A percentile compares a stretch with the other conserved stretches of the same genome.
These are phyloP conservation scores for Fusarium burgessii DNA, from an alignment of 2,329 filamentous ascomycete genomes.

Conservation along the genomic window DNA sequence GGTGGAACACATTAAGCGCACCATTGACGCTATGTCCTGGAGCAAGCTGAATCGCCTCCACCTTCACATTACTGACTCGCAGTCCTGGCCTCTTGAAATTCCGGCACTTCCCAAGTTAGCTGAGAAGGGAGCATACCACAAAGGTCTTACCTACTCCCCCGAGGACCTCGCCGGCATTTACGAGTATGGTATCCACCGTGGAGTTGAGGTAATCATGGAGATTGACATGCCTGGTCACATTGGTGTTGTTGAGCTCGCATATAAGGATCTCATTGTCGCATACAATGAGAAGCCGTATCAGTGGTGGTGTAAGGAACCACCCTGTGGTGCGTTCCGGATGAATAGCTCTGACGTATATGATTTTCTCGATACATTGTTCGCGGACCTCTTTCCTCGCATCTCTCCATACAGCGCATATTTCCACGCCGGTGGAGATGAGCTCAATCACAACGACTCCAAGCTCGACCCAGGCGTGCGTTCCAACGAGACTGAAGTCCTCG, in stretches of 20 bases:
- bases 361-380: constrained; percentile 79
- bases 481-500: constrained; percentile 72
- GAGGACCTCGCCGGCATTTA: constrained; percentile 75
- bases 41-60: constrained; percentile 88
- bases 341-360: constrained; percentile 76
- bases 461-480: constrained; percentile 79
- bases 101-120: constrained; percentile 77
- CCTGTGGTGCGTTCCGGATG: constrained; percentile 79
- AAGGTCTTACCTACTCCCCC: constrained; percentile 74
- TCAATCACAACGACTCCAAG: constrained; percentile 74
- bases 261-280: constrained; percentile 66
- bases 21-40: constrained; percentile 80
- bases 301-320: constrained; percentile 71
- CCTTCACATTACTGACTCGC: constrained; percentile 83
- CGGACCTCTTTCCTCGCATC: constrained; percentile 81
- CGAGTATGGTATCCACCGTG: constrained; percentile 73
- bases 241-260: constrained; percentile 64
- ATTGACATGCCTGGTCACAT: constrained; percentile 72
- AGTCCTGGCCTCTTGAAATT: constrained; percentile 88
- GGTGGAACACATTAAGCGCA: constrained; percentile 75
- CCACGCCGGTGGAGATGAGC: constrained; percentile 89
- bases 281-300: constrained; percentile 68
- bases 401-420: constrained; percentile 79
- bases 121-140: constrained; percentile 77
- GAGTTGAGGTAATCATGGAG: constrained; percentile 70